Percentiles rank a stretch among this genome's conserved stretches.
phyloP scores from a whole-genome alignment of 2,329 filamentous ascomycete species.

The Ophiosphaerella narmari region DNA sequence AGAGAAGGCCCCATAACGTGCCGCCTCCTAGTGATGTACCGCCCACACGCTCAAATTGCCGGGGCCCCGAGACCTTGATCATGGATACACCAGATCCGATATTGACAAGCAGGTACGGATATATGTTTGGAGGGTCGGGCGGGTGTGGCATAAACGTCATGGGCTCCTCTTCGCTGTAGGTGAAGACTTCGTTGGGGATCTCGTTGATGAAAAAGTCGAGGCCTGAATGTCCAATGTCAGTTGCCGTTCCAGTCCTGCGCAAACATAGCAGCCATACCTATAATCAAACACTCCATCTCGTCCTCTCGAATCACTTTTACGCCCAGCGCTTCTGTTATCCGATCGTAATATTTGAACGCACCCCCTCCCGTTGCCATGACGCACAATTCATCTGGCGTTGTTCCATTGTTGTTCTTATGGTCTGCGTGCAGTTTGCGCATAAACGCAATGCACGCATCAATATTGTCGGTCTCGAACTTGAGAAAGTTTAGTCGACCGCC shows the following conservation, averaged over 20 bases:
- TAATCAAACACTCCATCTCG: slow-evolving; percentile 98
- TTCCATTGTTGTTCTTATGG: slow-evolving; percentile 76
- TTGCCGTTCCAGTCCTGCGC: neutral
- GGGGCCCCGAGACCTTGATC: slow-evolving; percentile 92
- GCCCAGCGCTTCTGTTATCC: slow-evolving; percentile 78
- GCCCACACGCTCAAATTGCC: slow-evolving; percentile 85
- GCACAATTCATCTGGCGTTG: slow-evolving; percentile 72
- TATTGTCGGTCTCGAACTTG: slow-evolving; percentile 93
- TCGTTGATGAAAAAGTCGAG: slow-evolving; percentile 99
- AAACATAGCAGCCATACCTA: slow-evolving; percentile 60
- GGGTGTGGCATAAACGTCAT: slow-evolving; percentile 84
- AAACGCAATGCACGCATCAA: slow-evolving; percentile 91
- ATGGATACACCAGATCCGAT: slow-evolving; percentile 97
- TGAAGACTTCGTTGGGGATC: slow-evolving; percentile 96
- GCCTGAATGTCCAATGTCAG: slow-evolving; percentile 56
- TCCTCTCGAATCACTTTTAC: slow-evolving; percentile 91
- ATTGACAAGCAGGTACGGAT: slow-evolving; percentile 96
- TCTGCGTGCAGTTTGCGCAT: slow-evolving; percentile 85
- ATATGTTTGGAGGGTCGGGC: slow-evolving; percentile 68
- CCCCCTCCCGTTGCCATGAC: slow-evolving; percentile 97
- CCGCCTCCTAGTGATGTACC: slow-evolving; percentile 94
- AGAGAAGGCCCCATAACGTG: slow-evolving; percentile 95
- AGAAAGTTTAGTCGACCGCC: slow-evolving; percentile 93
- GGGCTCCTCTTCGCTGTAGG: slow-evolving; percentile 80
- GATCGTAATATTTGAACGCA: slow-evolving; percentile 95